phyloP scores from a whole-genome alignment of 768 basidiomycete species.

The Ramaria rubella region DNA sequence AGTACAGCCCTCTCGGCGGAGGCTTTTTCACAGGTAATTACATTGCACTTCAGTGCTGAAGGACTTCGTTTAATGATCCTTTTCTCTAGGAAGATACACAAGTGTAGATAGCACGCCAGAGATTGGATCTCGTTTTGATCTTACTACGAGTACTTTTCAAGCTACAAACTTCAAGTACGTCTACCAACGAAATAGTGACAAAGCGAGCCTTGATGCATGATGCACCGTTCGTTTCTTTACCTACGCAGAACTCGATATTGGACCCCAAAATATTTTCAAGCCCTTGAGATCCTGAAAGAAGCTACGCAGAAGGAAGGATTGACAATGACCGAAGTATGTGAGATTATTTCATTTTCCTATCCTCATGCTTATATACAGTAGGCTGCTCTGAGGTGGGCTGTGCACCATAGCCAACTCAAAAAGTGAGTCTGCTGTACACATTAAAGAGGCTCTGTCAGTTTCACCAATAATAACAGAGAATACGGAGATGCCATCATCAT shows the following conservation, averaged over 20 bases:
- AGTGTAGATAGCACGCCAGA: conserved; percentile 27
- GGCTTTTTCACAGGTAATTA: conserved; percentile 37
- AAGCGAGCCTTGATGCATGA: no score
- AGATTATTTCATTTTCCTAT: not conserved
- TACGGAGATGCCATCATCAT: conserved; percentile 49
- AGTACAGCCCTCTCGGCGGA: conserved; percentile 34
- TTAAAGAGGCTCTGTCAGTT: not conserved
- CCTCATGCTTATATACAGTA: not conserved
- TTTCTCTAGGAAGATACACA: conserved; percentile 24
- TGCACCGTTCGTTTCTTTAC: no score
- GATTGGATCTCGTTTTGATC: conserved; percentile 52
- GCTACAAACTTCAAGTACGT: not conserved
- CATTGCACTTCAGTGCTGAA: conserved; percentile 4
- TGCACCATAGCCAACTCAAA: conserved; percentile 42
- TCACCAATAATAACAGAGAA: conserved; percentile 23
- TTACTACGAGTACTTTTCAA: conserved; percentile 22
- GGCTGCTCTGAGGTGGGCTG: conserved; percentile 40
- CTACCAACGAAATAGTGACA: no score
- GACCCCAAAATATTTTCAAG: conserved; percentile 47
- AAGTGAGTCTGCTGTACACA: conserved; percentile 13
- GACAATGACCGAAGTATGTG: conserved; percentile 27
- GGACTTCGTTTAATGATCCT: conserved; percentile 2
- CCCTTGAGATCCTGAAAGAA: conserved; percentile 36
- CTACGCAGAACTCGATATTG: conserved; percentile 39
- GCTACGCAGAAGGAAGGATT: conserved; percentile 34